Evolutionary conservation across 345 rosid genomes (phyloP), one percentile per base, ranked within the genome.

Genomic region (Microthlaspi erraticum): DNA sequence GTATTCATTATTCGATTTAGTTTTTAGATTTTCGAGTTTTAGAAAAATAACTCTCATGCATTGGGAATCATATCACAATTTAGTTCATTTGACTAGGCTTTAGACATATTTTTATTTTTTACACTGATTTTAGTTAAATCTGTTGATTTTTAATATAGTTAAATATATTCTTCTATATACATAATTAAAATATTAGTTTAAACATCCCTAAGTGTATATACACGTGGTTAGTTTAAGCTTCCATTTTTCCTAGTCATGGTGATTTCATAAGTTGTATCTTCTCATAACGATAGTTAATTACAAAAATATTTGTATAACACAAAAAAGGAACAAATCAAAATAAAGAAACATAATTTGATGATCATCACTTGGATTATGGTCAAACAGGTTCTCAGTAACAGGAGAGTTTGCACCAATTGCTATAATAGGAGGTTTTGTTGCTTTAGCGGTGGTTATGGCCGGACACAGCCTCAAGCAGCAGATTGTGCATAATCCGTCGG

Each of bases 401-500:
- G 84, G 80, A 67, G 85, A 83, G 11, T 61, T 36, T 58, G 82
- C 81, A 29, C 90, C 87, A 2, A 39, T 82, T 20, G 81, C 76
- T 19, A 31, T 82, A 43, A 33, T 87, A 51, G 52, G 71, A 55
- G 90, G 92, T 13, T 16, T 85, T 60, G 33, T 85, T 57, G 11
- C 23, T 3, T 12, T 75, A 20, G 84, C 84, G 7, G 13, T 79
- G 5, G 44, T 51, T 2, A 72, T 85, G 14, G 88, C 58, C 9
- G 49, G 67, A 10, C 88, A 83, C 67, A 81, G 81, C 8, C 46
- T 48, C 17, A 82, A 83, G 58, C 85, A 83, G 48, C 89, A 87
- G 55, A 73, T 87, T 16, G 7, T 50, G 62, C 81, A 82, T 71
- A 29, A 66, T 41, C 93, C 93, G 0, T 58, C 39, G 1, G 84